Percentiles rank a stretch among this genome's conserved stretches.
Conservation (phyloP, 2,329 filamentous ascomycete species). For the Colletotrichum scovillei region DNA sequence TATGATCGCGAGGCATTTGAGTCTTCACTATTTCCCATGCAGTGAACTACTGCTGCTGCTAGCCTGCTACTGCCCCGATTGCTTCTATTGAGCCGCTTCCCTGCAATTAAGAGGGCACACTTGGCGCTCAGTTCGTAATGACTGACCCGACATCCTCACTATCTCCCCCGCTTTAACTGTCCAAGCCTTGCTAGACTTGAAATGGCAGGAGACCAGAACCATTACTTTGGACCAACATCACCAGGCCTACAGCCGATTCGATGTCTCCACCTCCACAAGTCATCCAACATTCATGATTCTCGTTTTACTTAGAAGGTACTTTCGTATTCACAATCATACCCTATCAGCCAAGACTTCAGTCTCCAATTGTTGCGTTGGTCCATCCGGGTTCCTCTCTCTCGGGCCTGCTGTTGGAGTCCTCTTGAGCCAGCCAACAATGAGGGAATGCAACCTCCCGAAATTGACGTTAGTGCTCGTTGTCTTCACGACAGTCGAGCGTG, state of each 20-base stretch:
- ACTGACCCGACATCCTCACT: neutral
- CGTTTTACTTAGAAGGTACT: too few relatives aligned
- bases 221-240: slow-evolving; percentile 5
- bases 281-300: too few relatives aligned
- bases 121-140: neutral
- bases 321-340: neutral
- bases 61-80: too few relatives aligned
- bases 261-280: neutral
- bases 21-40: too few relatives aligned
- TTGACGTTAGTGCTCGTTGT: neutral
- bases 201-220: slow-evolving; percentile 27
- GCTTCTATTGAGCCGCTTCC: neutral
- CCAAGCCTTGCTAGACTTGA: neutral
- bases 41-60: too few relatives aligned
- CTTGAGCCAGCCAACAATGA: neutral
- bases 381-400: slow-evolving; percentile 12
- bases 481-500: neutral
- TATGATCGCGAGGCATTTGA: neutral
- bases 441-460: neutral
- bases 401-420: neutral
- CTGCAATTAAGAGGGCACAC: neutral
- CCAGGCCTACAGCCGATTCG: slow-evolving; percentile 1
- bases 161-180: slow-evolving; percentile 29
- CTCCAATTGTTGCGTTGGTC: neutral
- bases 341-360: neutral